Evolutionary conservation across 768 basidiomycete genomes (phyloP).

Genomic region (Naematelia encephala): DNA sequence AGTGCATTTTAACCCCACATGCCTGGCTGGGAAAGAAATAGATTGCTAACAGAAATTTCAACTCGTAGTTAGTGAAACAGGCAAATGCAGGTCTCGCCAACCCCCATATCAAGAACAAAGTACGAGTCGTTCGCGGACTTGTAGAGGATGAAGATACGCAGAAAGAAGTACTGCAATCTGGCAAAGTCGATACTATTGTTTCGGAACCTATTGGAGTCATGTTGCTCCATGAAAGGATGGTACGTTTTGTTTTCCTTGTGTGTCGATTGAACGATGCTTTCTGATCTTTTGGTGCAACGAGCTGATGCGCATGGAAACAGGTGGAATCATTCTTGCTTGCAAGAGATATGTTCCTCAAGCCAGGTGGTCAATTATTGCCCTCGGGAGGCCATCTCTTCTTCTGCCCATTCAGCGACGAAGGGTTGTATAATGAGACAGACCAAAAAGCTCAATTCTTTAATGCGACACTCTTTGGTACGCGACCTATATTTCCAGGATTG

Average conservation of each 20-base stretch:
- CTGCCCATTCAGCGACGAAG: constrained; percentile 45
- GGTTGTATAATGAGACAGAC: constrained; percentile 46
- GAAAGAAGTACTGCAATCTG: constrained; percentile 31
- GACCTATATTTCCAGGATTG: too few species aligned
- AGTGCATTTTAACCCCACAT: too few species aligned
- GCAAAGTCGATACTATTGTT: constrained; percentile 49
- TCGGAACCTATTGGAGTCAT: constrained; percentile 50
- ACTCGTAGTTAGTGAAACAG: constrained; percentile 32
- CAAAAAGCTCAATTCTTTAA: constrained; percentile 50
- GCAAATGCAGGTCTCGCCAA: constrained; percentile 38
- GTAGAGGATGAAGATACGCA: constrained; percentile 42
- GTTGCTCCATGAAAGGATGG: constrained; percentile 50
- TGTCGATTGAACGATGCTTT: constrained; percentile 3
- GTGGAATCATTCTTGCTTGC: constrained; percentile 48
- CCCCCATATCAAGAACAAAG: constrained; percentile 37
- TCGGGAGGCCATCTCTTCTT: constrained; percentile 46
- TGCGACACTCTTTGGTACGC: constrained; percentile 40
- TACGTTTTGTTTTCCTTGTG: constrained; percentile 11
- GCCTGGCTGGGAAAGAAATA: too few species aligned
- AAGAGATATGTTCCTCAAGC: constrained; percentile 47
- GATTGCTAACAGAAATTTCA: neutral
- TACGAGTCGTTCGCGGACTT: constrained; percentile 45
- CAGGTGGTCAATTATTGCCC: constrained; percentile 43
- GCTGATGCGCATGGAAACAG: constrained; percentile 21
- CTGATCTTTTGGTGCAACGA: neutral